Evolutionary conservation across 768 basidiomycete genomes (phyloP), one percentile per base, ranked within the genome.

Genomic region (Leccinum ochraceum): DNA sequence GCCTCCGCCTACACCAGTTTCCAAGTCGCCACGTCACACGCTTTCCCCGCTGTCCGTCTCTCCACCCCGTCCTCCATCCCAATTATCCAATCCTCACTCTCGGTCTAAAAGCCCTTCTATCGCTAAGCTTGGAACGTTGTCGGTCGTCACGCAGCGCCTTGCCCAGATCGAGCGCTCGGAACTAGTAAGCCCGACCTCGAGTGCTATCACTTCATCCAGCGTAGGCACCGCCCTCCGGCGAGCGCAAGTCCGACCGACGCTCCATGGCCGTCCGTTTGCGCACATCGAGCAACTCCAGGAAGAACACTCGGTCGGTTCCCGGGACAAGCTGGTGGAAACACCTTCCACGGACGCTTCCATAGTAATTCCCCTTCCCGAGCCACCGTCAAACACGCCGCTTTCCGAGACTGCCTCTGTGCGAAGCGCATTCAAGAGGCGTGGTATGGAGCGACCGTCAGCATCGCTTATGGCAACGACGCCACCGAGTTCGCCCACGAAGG

Each of bases 71-170:
- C 66, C 67, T 8, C 73, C 69, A 20, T 69, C 71, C 51, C 73
- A 64, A 36, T 7, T 64, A 17, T 69, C 71, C 20, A 59, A 66
- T 51, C 71, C 72, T 50, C 56, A 58, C 22, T 70, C 67, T 60
- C 76, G 69, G 56, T 67, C 70, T 20, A 75, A 69, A 57, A 88
- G 84, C 59, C 84, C 87, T 5, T 89, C 88, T 8, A 83, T 90
- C 49, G 74, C 80, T 28, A 85, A 88, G 59, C 78, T 90, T 16
- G 82, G 79, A 60, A 79, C 80, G 57, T 71, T 83, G 42, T 89
- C 87, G 7, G 81, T 89, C 24, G 89, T 90, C 51, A 83, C 81
- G 60, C 83, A 86, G 63, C 84, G 88, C 37, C 78, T 88, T 14
- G 84, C 85, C 10, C 81, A 88, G 65, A 82, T 89, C 11, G 80